These are phyloP conservation scores for Rehmannia glutinosa DNA, from an alignment of 257 asterid genomes.

Conservation along the genomic window DNA sequence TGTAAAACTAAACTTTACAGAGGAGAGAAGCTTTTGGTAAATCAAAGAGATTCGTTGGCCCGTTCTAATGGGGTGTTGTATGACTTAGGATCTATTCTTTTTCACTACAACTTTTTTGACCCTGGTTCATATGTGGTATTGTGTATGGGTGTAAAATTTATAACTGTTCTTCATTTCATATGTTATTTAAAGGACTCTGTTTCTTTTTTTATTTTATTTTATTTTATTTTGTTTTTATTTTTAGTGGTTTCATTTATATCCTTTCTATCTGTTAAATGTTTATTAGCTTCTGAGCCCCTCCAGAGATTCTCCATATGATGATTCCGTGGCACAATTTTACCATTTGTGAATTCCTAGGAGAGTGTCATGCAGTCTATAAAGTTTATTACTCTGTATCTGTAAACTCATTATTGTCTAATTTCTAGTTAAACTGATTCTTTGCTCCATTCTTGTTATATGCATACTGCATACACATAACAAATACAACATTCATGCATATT, in stretches of 20 bases:
- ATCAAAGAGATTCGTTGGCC: neutral
- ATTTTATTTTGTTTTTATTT: too few species aligned
- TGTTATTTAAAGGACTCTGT: too few species aligned
- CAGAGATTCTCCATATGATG: neutral
- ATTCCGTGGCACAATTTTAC: neutral
- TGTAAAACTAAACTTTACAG: too few species aligned
- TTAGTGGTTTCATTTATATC: neutral
- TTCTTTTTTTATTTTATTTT: too few species aligned
- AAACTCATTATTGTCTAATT: neutral
- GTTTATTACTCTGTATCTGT: neutral
- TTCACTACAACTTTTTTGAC: neutral
- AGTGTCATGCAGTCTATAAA: neutral
- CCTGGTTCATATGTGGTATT: neutral
- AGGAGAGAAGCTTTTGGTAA: neutral
- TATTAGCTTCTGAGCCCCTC: neutral
- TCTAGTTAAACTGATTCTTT: neutral
- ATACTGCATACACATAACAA: too few species aligned
- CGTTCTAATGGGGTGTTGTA: neutral
- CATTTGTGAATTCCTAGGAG: neutral
- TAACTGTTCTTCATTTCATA: neutral
- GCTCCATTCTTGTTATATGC: neutral
- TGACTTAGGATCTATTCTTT: neutral
- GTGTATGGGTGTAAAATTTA: neutral
- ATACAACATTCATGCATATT: neutral
- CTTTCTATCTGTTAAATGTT: neutral